Base-by-base conservation (phyloP, 2,329 filamentous ascomycete species). In the Mollisiaceae sp. region DNA sequence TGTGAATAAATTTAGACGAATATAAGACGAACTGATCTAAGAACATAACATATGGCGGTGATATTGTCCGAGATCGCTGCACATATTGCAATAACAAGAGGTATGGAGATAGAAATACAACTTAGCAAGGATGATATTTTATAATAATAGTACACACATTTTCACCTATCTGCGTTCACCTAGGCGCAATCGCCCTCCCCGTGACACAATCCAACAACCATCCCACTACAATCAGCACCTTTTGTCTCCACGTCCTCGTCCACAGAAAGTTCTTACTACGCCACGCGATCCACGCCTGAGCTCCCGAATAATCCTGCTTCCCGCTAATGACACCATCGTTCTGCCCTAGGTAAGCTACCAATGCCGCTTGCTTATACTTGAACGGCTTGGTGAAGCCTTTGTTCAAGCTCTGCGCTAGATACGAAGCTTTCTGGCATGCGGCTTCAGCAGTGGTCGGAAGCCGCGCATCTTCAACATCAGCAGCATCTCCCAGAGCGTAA, bases 401-500 rank as follows among this genome's bases (percentile, higher is more conserved):
- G 18, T 69, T 67, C 1, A 70, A 54, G 18, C 45, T 47, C 4
- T 59, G 15, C 3, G 55, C 66, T 0, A 71, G 64, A 59, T 68
- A 71, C 1, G 63, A 64, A 8, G 67, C 66, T 36, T 71, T 71
- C 32, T 71, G 69, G 15, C 65, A 66, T 0, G 67, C 69, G 0
- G 69, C 67, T 61, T 71, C 69, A 0, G 69, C 69, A 0, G 69
- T 71, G 4, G 69, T 70, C 1, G 69, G 69, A 22, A 71, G 60
- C 6, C 65, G 43, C 0, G 59, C 65, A 18, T 68, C 55, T 39
- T 68, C 64, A 1, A 71, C 64, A 45, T 71, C 75, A 1, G 74
- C 75, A 15, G 73, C 72, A 59, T 77, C 75, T 8, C 75, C 75
- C 2, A 77, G 67, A 0, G 74, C 74, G 50, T 71, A 76, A 0